Evolutionary conservation across 148 eudicot species (phyloP), one percentile per base, ranked within the genome.

Genomic region (Persicaria tinctoria): DNA sequence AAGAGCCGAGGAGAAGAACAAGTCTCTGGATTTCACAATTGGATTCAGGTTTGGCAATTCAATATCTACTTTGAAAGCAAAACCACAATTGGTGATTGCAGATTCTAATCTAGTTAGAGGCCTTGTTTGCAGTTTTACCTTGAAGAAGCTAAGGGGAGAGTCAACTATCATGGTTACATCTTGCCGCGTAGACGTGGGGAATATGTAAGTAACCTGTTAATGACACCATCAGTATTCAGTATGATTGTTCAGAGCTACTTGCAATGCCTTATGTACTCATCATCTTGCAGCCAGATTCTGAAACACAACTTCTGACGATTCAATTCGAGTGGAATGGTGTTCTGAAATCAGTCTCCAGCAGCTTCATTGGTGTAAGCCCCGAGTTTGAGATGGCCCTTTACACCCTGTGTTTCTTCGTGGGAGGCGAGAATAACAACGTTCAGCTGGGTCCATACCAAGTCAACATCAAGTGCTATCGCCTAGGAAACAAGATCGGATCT

Each of bases 271-370:
- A n/a, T 12, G 38, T 78, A 55, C 1, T 47, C 12, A 9, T 53
- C 57, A 16, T 53, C 16, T 46, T 90, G 91, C 92, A 92, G 99
- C 97, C 97, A 8, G 97, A 95, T 76, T 79, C 94, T 0, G 97
- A 95, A 80, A 82, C 97, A 5, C 99, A 95, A 78, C 63, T 95
- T 74, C 86, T 95, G 11, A 95, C 99, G 2, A 83, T 95, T 62
- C 97, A 92, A 74, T 95, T 95, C 46, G 97, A 90, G 75, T 95
- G 97, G 99, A 92, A 89, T 12, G 96, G 97, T 68, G 88, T 89
- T n/a, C 88, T 90, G 16, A 95, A 95, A 77, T 85, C 92, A 5
- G 84, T 90, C 4, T 95, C 97, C 51, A 92, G 92, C 86, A 89
- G 89, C 72, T 86, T 95, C 79, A 68, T 90, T 5, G 99, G 97